A percentile compares a stretch with the other conserved stretches of the same genome.
Evolutionary conservation across 352 stramenopile species (phyloP).

Genomic region (Phytophthora pseudosyringae): DNA sequence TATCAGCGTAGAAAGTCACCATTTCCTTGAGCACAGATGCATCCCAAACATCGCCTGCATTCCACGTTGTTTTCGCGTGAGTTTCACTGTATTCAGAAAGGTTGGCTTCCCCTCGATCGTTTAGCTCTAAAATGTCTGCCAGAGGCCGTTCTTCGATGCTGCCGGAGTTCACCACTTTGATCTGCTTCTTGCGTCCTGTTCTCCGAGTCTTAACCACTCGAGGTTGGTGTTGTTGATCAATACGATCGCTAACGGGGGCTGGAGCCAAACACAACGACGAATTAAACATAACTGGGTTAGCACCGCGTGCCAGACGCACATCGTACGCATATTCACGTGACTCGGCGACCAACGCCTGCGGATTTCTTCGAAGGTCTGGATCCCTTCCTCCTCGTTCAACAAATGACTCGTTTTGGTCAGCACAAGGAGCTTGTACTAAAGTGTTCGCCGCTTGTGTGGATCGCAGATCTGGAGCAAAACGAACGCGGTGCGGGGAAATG

Average conservation of each 20-base stretch:
- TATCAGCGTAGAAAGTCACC: constrained; percentile 23
- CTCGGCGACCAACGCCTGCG: neutral
- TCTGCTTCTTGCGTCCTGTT: neutral
- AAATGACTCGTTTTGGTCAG: neutral
- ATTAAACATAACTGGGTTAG: constrained; percentile 5
- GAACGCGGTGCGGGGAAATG: neutral
- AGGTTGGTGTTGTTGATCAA: neutral
- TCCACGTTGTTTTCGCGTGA: neutral
- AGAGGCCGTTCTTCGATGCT: constrained; percentile 23
- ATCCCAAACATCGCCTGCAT: constrained; percentile 11
- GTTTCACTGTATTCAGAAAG: neutral
- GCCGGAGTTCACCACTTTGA: constrained; percentile 21
- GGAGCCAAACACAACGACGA: constrained; percentile 10
- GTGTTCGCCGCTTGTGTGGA: neutral
- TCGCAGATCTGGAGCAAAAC: neutral
- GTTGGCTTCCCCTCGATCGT: neutral
- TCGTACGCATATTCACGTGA: neutral
- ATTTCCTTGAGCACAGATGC: constrained; percentile 20
- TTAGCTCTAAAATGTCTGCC: constrained; percentile 31
- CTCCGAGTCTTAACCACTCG: constrained; percentile 6
- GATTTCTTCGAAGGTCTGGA: neutral
- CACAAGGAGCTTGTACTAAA: neutral
- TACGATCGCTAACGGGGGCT: neutral
- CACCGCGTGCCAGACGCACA: neutral
- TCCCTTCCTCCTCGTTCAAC: neutral